Conservation (phyloP, 2,329 filamentous ascomycete genomes). For the Aspergillus latus region DNA sequence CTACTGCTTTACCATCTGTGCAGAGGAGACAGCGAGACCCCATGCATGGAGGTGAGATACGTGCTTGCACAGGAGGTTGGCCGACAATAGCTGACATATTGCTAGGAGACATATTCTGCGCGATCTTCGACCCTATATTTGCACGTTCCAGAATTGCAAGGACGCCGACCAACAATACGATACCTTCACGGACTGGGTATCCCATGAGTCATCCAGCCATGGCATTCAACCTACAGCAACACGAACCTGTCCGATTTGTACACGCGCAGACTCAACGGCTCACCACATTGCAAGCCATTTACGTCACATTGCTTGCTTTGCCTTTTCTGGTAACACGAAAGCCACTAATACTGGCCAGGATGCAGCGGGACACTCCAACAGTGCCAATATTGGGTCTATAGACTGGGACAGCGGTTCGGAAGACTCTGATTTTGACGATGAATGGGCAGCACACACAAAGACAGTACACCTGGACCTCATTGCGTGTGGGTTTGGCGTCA, state of each 20-base stretch:
- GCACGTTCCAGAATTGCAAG: slow-evolving; percentile 1
- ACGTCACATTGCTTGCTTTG: background rate
- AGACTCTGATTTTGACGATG: background rate
- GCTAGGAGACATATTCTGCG: slow-evolving; percentile 1
- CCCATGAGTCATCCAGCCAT: background rate
- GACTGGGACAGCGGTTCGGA: background rate
- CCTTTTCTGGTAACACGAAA: background rate
- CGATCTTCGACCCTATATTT: slow-evolving; percentile 9
- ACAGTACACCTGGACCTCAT: background rate
- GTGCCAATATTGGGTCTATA: background rate
- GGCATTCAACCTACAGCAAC: background rate
- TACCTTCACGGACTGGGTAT: background rate
- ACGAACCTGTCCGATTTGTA: background rate
- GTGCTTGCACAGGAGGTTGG: background rate
- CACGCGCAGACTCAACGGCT: background rate
- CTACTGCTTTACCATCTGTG: slow-evolving; percentile 3
- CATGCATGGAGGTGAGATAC: background rate
- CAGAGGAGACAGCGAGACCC: background rate
- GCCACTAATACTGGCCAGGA: background rate
- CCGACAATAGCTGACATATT: background rate
- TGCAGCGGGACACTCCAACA: background rate
- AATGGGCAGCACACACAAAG: background rate
- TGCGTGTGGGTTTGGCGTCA: background rate
- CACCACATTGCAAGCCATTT: slow-evolving; percentile 1
- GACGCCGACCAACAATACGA: slow-evolving; percentile 9